Conservation (phyloP, 1,139 yeast genomes). For the Saccharomyces hybrid region DNA sequence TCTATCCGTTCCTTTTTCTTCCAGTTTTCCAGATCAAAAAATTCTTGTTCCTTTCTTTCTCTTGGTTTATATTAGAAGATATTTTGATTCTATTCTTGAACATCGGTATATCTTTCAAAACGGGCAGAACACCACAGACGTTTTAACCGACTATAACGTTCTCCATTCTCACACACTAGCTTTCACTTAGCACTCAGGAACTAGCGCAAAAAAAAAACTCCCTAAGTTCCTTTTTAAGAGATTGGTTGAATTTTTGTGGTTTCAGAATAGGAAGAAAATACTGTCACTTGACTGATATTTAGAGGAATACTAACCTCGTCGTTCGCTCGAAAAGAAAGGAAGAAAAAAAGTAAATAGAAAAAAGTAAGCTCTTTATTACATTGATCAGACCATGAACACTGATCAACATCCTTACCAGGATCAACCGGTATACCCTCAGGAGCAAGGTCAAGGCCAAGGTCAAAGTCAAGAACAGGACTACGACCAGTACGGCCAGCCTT, state of each 20-base stretch:
- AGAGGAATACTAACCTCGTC: neutral
- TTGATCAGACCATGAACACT: conserved; percentile 4
- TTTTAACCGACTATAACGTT: neutral
- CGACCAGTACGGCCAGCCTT: conserved; percentile 31
- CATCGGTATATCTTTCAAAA: neutral
- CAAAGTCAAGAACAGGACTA: conserved; percentile 13
- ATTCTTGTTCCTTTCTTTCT: neutral
- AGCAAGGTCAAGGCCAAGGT: conserved; percentile 6
- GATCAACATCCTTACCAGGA: conserved; percentile 1
- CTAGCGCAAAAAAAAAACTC: neutral
- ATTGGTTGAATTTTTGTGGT: neutral
- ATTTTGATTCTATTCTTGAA: neutral
- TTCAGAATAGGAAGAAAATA: neutral
- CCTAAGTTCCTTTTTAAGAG: neutral
- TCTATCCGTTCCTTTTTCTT: neutral
- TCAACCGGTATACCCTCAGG: conserved; percentile 4
- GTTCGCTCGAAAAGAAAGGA: neutral
- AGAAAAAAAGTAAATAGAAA: neutral
- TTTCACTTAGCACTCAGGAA: neutral
- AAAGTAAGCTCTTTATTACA: conserved; percentile 2
- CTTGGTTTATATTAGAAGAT: neutral
- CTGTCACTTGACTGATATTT: neutral
- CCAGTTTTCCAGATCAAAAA: neutral
- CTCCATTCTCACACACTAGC: neutral
- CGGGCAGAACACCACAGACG: neutral